phyloP scores from a whole-genome alignment of 306 rosid genomes.

The Trifolium dubium region DNA sequence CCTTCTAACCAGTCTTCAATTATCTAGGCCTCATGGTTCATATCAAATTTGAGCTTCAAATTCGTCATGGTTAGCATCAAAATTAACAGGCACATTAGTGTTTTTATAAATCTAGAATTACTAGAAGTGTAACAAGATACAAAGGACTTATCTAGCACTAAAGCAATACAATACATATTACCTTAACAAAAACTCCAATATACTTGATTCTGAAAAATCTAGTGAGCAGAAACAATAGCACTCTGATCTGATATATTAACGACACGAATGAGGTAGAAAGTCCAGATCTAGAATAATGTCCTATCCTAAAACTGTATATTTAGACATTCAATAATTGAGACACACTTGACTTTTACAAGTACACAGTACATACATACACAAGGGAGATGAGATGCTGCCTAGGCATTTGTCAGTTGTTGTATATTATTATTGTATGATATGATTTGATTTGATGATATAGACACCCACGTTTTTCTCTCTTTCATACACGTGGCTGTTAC shows the following conservation, averaged over 20 bases:
- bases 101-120: too few species aligned
- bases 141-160: too few species aligned
- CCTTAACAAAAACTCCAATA: too few species aligned
- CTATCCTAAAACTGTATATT: neutral
- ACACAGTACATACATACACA: neutral
- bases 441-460: neutral
- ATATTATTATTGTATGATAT: neutral
- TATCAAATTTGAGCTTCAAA: too few species aligned
- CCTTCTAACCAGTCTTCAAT: too few species aligned
- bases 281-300: neutral
- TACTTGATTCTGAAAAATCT: too few species aligned
- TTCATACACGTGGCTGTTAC: neutral
- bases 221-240: too few species aligned
- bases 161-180: too few species aligned
- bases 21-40: too few species aligned
- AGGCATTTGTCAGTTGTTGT: neutral
- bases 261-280: neutral
- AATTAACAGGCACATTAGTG: too few species aligned
- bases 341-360: neutral
- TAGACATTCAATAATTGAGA: neutral
- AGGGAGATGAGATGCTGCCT: neutral
- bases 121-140: too few species aligned
- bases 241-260: neutral
- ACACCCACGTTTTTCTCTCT: slow-evolving; percentile 10
- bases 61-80: too few species aligned